Conservation (phyloP, 2,329 filamentous ascomycete genomes). For the Lachnellula cervina region DNA sequence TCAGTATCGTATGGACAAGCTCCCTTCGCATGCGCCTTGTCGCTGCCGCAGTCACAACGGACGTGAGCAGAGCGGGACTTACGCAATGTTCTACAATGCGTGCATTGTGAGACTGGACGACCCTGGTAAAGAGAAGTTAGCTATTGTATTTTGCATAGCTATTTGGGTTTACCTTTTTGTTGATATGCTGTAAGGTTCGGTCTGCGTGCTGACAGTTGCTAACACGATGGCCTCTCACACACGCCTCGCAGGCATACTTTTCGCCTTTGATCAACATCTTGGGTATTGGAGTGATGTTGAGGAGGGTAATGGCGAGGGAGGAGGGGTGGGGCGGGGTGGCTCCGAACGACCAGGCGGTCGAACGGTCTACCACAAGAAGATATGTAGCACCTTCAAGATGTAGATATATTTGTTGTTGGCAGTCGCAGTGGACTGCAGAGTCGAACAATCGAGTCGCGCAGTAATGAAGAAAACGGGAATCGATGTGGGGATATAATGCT, state of each 20-base stretch:
- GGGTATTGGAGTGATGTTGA: conserved; percentile 18
- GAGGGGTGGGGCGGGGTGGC: conserved; percentile 10
- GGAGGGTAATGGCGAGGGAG: conserved; percentile 13
- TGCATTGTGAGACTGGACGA: conserved; percentile 93
- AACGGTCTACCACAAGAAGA: conserved; percentile 20
- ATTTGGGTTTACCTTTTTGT: conserved; percentile 61
- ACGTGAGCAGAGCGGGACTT: conserved; percentile 93
- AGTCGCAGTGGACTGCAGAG: conserved; percentile 30
- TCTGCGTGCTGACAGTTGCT: conserved; percentile 97
- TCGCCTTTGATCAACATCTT: conserved; percentile 86
- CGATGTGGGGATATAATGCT: conserved; percentile 14
- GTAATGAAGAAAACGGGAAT: conserved; percentile 12
- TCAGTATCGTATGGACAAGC: conserved; percentile 51
- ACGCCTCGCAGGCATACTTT: conserved; percentile 90
- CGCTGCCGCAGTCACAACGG: conserved; percentile 91
- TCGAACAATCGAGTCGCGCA: conserved; percentile 32
- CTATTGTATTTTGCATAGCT: not conserved
- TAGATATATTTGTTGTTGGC: conserved; percentile 25
- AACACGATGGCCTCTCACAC: conserved; percentile 95
- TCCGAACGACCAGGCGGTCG: conserved; percentile 26
- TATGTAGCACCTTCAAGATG: conserved; percentile 25
- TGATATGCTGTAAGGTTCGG: conserved; percentile 87
- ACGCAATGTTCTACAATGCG: conserved; percentile 92
- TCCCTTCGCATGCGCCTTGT: conserved; percentile 67
- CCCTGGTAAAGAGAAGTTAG: conserved; percentile 42